A percentile compares a stretch with the other conserved stretches of the same genome.
phyloP scores from a whole-genome alignment of 768 basidiomycete genomes.

The Termitomyces bulborhizus region DNA sequence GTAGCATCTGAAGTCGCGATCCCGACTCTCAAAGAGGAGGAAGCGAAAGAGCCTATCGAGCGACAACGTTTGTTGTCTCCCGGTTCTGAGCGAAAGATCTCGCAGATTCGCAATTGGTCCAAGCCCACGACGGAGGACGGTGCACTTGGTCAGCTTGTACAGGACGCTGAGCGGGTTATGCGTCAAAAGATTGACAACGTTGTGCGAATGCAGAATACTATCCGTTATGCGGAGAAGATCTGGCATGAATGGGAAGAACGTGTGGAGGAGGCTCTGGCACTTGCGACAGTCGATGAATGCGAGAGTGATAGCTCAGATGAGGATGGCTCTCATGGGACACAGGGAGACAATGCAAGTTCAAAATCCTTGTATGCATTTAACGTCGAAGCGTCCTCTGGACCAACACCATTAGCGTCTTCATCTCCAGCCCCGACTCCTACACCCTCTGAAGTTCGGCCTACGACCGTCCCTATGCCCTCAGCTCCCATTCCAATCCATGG shows the following conservation, averaged over 20 bases:
- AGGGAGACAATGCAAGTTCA: slow-evolving; percentile 46
- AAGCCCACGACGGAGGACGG: slow-evolving; percentile 82
- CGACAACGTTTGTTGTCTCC: slow-evolving; percentile 88
- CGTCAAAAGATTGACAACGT: slow-evolving; percentile 93
- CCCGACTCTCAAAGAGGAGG: slow-evolving; percentile 88
- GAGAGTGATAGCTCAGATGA: slow-evolving; percentile 38
- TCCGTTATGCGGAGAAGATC: slow-evolving; percentile 94
- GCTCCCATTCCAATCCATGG: slow-evolving; percentile 24
- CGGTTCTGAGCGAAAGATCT: slow-evolving; percentile 81
- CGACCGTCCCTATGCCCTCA: slow-evolving; percentile 19
- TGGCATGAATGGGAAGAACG: slow-evolving; percentile 95
- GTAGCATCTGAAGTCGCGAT: slow-evolving; percentile 77
- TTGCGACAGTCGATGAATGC: slow-evolving; percentile 49
- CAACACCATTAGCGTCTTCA: slow-evolving; percentile 63
- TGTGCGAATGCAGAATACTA: slow-evolving; percentile 94
- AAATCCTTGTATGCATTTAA: slow-evolving; percentile 60
- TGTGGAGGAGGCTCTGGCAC: slow-evolving; percentile 49
- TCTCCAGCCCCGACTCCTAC: slow-evolving; percentile 34
- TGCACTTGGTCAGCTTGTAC: slow-evolving; percentile 74
- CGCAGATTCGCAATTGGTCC: slow-evolving; percentile 79
- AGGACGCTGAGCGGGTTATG: slow-evolving; percentile 87
- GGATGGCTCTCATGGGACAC: slow-evolving; percentile 26
- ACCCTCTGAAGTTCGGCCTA: slow-evolving; percentile 24
- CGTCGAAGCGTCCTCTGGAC: slow-evolving; percentile 45
- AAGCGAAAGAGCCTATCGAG: slow-evolving; percentile 86